These are phyloP conservation scores for Aquilaria malaccensis DNA, from an alignment of 345 rosid genomes.

Conservation along the genomic window DNA sequence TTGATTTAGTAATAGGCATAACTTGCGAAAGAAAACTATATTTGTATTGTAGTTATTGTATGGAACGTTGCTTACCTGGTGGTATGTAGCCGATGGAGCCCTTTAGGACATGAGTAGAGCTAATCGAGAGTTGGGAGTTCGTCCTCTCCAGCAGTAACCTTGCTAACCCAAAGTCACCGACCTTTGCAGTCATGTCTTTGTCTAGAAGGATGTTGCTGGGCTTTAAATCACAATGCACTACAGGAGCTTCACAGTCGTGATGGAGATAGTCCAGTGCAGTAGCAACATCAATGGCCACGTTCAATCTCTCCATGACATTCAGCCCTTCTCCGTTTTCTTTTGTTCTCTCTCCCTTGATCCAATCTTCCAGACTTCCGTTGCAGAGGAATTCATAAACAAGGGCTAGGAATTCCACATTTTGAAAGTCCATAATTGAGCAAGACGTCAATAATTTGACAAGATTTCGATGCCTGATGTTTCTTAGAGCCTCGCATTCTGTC, in stretches of 20 bases:
- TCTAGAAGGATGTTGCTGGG: constrained; percentile 34
- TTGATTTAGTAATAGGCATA: background rate
- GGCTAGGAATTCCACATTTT: constrained; percentile 39
- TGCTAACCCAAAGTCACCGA: constrained; percentile 53
- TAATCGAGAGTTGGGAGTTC: constrained; percentile 20
- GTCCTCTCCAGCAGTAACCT: constrained; percentile 20
- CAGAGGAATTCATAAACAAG: constrained; percentile 39
- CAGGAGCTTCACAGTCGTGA: constrained; percentile 33
- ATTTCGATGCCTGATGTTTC: constrained; percentile 42
- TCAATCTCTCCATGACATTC: constrained; percentile 34
- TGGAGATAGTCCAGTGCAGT: constrained; percentile 44
- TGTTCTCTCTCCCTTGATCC: constrained; percentile 33
- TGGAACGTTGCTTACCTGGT: constrained; percentile 30
- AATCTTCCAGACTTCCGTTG: constrained; percentile 43
- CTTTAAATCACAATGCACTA: constrained; percentile 56
- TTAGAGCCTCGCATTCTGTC: constrained; percentile 44
- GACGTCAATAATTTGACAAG: constrained; percentile 45
- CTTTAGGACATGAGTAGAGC: constrained; percentile 29
- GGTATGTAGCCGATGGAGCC: constrained; percentile 52
- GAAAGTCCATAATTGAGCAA: constrained; percentile 40
- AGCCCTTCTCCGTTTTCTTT: constrained; percentile 25
- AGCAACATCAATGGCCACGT: constrained; percentile 39
- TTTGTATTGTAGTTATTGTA: background rate
- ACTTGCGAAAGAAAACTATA: background rate
- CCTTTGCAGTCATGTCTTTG: constrained; percentile 42